Base-by-base conservation (phyloP, 352 stramenopile species). In the Globisporangium yorkense region DNA sequence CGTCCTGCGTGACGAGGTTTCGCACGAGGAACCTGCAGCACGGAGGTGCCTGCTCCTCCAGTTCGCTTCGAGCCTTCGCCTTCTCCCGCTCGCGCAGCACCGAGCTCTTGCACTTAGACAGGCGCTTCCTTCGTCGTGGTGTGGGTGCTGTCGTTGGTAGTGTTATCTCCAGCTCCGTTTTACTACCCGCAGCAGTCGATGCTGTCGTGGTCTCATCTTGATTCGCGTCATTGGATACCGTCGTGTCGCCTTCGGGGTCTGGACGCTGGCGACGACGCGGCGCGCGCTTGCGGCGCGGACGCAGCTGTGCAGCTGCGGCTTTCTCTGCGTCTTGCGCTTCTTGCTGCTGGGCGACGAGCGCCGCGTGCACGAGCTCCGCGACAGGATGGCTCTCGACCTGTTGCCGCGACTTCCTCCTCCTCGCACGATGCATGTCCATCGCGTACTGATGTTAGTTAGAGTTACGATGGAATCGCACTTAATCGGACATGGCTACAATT, bases 1-100 rank as follows among this genome's bases (percentile, higher is more conserved):
- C 76, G 21, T 79, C 67, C 1, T 57, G 37, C 6, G 68, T 62
- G 9, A 87, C 33, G n/a, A 89, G 55, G 13, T 69, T 71, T 10
- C 46, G 51, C 33, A 75, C 68, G 6, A 53, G 21, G 54, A 82
- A 74, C 45, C 27, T 50, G 21, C 29, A 46, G 16, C 0, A 15
- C 1, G 8, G 5, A 27, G 33, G 16, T 12, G 12, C 2, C 1
- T 2, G 7, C 18, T 8, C 10, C 24, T 12, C 16, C 8, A 10
- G 13, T 9, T 6, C 18, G 1, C 3, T 16, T 15, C 51, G 20
- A 18, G n/a, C 13, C 24, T 37, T 27, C 5, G 1, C 13, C 21
- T 47, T 48, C 31, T 65, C 50, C 37, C 37, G 54, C 29, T 51
- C 46, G 45, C 52, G 41, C 7, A 66, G 21, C 27, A 70, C 48